Evolutionary conservation across 768 basidiomycete species (phyloP).

Genomic region (Melanogaster broomeanus): DNA sequence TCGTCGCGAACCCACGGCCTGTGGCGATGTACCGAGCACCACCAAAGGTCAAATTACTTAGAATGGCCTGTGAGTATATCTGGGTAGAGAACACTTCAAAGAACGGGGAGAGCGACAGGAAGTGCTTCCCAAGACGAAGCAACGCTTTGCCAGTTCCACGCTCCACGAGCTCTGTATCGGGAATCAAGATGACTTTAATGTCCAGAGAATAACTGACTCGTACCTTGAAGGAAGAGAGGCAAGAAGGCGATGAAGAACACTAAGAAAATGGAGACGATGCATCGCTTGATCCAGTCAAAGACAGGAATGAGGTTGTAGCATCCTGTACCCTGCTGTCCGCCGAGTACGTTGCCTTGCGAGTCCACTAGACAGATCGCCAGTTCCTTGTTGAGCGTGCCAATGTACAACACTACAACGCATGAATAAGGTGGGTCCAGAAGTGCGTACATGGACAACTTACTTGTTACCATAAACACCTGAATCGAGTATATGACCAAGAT

Average conservation of each 20-base stretch:
- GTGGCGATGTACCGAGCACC: conserved; percentile 99
- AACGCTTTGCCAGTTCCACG: conserved; percentile 94
- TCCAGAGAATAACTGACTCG: conserved; percentile 14
- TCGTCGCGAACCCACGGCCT: conserved; percentile 98
- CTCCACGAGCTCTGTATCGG: conserved; percentile 81
- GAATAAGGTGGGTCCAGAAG: conserved; percentile 1
- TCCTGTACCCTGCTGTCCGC: conserved; percentile 71
- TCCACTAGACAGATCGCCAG: conserved; percentile 87
- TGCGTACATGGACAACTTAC: conserved; percentile 48
- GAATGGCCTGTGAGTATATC: conserved; percentile 95
- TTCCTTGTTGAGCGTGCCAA: conserved; percentile 96
- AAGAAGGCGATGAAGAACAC: conserved; percentile 98
- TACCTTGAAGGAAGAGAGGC: conserved; percentile 94
- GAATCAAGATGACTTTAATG: conserved; percentile 2
- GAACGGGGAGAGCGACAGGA: conserved; percentile 93
- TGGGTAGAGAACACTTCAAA: conserved; percentile 99
- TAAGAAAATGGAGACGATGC: conserved; percentile 96
- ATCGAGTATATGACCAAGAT: conserved; percentile 98
- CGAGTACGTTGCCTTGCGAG: conserved; percentile 73
- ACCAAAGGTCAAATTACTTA: conserved; percentile 96
- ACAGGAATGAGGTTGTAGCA: conserved; percentile 97
- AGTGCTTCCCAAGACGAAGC: conserved; percentile 93
- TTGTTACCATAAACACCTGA: conserved; percentile 94
- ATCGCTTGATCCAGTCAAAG: conserved; percentile 97
- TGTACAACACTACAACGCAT: conserved; percentile 69